Evolutionary conservation across 768 basidiomycete genomes (phyloP).

Genomic region (Tulasnella sp.): DNA sequence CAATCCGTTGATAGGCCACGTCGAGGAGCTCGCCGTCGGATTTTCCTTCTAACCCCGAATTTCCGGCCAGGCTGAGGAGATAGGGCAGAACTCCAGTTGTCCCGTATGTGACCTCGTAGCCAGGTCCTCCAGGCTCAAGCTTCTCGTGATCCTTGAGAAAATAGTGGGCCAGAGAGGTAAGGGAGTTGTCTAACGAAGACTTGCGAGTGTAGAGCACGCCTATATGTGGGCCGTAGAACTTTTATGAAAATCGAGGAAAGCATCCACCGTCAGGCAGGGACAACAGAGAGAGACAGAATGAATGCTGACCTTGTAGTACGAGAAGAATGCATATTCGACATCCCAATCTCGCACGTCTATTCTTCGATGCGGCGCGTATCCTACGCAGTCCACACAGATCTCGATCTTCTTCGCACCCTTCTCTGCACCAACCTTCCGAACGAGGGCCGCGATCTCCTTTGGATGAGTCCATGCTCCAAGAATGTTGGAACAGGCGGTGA

Average conservation of each 20-base stretch:
- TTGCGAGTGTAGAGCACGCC: slow-evolving; percentile 56
- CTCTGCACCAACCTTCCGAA: slow-evolving; percentile 44
- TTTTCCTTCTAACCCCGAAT: slow-evolving; percentile 20
- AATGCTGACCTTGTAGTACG: slow-evolving; percentile 59
- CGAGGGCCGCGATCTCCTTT: slow-evolving; percentile 45
- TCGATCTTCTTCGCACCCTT: slow-evolving; percentile 55
- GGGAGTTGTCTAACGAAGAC: slow-evolving; percentile 41
- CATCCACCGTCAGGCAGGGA: neutral
- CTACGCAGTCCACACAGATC: slow-evolving; percentile 67
- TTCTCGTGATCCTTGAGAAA: slow-evolving; percentile 47
- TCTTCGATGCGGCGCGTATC: slow-evolving; percentile 63
- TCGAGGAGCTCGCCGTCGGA: slow-evolving; percentile 30
- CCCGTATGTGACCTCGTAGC: slow-evolving; percentile 62
- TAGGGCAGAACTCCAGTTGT: slow-evolving; percentile 55
- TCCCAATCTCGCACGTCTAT: slow-evolving; percentile 74
- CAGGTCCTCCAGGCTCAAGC: slow-evolving; percentile 64
- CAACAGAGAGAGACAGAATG: neutral
- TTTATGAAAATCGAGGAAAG: slow-evolving; percentile 27
- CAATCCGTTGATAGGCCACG: slow-evolving; percentile 50
- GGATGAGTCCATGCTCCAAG: slow-evolving; percentile 60
- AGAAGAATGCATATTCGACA: slow-evolving; percentile 62
- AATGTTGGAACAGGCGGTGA: slow-evolving; percentile 69
- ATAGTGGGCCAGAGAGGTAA: slow-evolving; percentile 59
- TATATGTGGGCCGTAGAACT: slow-evolving; percentile 69
- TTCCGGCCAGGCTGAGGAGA: slow-evolving; percentile 33